These are phyloP conservation scores for Ganoderma sinense DNA, from an alignment of 1,284 basidiomycete species.

Conservation along the genomic window DNA sequence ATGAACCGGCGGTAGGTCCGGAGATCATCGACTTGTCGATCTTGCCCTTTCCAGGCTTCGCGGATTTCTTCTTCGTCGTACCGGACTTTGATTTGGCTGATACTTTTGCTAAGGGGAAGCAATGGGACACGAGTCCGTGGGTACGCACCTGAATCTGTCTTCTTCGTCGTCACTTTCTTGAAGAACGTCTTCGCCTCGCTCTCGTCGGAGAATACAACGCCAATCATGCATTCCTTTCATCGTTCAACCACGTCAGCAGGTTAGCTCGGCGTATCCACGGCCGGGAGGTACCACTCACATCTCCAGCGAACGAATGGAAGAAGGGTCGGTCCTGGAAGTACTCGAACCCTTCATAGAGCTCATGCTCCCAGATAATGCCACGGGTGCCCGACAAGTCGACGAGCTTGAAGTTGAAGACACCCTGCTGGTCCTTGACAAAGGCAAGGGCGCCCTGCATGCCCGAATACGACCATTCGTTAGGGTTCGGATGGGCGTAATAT, in stretches of 20 bases:
- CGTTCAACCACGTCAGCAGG: constrained; percentile 22
- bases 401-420: constrained; percentile 73
- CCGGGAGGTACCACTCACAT: constrained; percentile 65
- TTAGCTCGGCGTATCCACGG: neutral
- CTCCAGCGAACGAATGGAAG: constrained; percentile 94
- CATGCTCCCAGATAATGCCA: constrained; percentile 95
- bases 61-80: constrained; percentile 62
- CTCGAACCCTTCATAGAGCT: constrained; percentile 87
- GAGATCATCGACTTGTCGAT: constrained; percentile 95
- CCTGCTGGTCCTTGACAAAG: constrained; percentile 69
- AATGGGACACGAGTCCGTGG: constrained; percentile 23
- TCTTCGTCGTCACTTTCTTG: constrained; percentile 85
- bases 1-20: constrained; percentile 80
- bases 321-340: constrained; percentile 90
- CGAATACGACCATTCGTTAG: constrained; percentile 82
- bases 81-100: constrained; percentile 46
- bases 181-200: constrained; percentile 87
- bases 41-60: constrained; percentile 59
- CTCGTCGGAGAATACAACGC: constrained; percentile 91
- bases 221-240: constrained; percentile 85
- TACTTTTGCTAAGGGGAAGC: constrained; percentile 10
- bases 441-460: constrained; percentile 88
- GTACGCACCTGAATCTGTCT: constrained; percentile 65
- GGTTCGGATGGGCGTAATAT: constrained; percentile 86
- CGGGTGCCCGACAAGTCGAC: constrained; percentile 86